These are phyloP conservation scores for Suhomyces chickasaworum DNA, from an alignment of 1,139 yeast genomes.

Conservation along the genomic window DNA sequence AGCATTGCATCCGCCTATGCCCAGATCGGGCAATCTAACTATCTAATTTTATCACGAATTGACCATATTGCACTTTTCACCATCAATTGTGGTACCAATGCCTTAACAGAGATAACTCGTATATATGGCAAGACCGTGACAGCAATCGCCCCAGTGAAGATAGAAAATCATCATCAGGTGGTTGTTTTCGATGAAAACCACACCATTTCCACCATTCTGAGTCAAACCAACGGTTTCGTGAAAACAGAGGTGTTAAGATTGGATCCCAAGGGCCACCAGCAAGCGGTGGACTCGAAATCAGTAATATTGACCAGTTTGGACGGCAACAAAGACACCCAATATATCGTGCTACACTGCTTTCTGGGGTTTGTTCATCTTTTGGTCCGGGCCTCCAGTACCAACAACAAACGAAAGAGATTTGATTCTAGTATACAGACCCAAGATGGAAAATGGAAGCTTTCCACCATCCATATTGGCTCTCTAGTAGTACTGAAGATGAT, in stretches of 20 bases:
- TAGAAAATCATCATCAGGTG: constrained; percentile 14
- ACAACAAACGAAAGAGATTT: constrained; percentile 5
- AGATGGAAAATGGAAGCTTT: constrained; percentile 17
- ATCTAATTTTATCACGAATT: constrained; percentile 10
- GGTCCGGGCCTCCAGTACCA: constrained; percentile 6
- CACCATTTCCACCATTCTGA: constrained; percentile 12
- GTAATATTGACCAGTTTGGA: constrained; percentile 18
- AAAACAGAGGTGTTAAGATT: constrained; percentile 17
- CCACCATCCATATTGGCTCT: constrained; percentile 30
- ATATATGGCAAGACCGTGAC: constrained; percentile 21
- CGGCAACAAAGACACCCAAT: constrained; percentile 12
- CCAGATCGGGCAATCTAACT: neutral
- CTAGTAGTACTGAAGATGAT: constrained; percentile 31
- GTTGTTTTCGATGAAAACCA: constrained; percentile 19
- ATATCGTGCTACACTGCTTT: constrained; percentile 31
- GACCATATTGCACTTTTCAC: constrained; percentile 21
- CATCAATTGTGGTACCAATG: constrained; percentile 6
- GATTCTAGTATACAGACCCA: neutral
- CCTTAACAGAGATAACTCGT: constrained; percentile 16
- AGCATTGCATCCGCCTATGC: constrained; percentile 1
- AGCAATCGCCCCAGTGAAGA: constrained; percentile 12
- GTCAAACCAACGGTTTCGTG: constrained; percentile 1
- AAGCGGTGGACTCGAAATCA: constrained; percentile 30
- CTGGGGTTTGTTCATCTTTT: constrained; percentile 31
- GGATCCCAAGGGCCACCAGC: constrained; percentile 33